These are phyloP conservation scores for Malus sylvestris DNA, from an alignment of 306 rosid species.

Conservation along the genomic window DNA sequence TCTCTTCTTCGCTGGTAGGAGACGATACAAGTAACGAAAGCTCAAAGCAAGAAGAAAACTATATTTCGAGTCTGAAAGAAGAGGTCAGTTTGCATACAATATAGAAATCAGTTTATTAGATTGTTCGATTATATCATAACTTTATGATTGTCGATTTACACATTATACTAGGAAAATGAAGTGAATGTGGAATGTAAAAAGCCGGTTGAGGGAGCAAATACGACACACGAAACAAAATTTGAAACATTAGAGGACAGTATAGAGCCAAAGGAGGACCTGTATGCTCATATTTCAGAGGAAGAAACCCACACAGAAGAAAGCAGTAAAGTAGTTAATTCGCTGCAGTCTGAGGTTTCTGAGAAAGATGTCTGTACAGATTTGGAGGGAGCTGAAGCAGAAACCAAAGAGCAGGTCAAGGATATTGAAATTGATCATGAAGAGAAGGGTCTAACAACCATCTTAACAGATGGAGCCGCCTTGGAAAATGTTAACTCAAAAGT, in stretches of 20 bases:
- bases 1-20: conserved; percentile 2
- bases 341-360: not conserved
- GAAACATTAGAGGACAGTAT: conserved; percentile 4
- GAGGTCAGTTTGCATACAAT: conserved; percentile 16
- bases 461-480: conserved; percentile 8
- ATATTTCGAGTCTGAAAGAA: not conserved
- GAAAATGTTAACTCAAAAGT: not conserved
- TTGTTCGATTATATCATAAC: not conserved
- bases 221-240: conserved; percentile 4
- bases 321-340: not conserved
- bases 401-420: not conserved
- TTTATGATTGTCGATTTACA: not conserved
- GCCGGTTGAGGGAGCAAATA: conserved; percentile 10
- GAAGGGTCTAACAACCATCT: conserved; percentile 3
- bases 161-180: conserved; percentile 16
- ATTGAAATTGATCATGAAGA: conserved; percentile 4
- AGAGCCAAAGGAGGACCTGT: conserved; percentile 6
- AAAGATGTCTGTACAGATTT: not conserved
- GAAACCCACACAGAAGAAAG: conserved; percentile 4
- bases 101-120: not conserved
- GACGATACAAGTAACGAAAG: not conserved
- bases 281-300: conserved; percentile 8
- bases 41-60: conserved; percentile 10
- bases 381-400: not conserved
- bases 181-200: conserved; percentile 11